Evolutionary conservation across 352 stramenopile genomes (phyloP), one percentile per base, ranked within the genome.

Genomic region (Phytophthora crassamura): DNA sequence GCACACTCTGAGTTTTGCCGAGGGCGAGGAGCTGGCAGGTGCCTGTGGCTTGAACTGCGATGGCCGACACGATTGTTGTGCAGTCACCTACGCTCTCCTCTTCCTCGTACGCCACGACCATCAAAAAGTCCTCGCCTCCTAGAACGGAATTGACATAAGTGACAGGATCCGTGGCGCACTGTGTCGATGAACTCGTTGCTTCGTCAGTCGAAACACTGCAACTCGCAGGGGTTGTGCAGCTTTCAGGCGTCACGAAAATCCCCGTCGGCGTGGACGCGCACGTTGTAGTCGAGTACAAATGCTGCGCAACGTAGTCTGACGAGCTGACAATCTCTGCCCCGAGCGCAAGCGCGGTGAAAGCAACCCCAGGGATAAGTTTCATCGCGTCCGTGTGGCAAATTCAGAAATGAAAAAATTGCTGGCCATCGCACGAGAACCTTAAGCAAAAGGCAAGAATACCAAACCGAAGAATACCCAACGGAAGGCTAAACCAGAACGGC

Each of bases 31-130:
- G 22, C 11, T 49, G 18, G 3, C 42, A 49, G 4, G 42, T 22
- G 8, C 42, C 42, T 15, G 42, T 49, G 22, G 42, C 42, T 49
- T 49, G 42, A 33, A 49, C 22, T 34, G 42, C 22, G 14, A 49
- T 49, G 9, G 42, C 42, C 11, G 42, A 49, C 6, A 20, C 42
- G 16, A 49, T 16, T 8, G 20, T 34, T 11, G 9, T 22, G 22
- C 42, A 49, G 3, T 25, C 22, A 3, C 22, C 22, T 25, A 3
- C 3, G 22, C 2, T 1, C 42, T 49, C 12, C 12, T 5, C 25
- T 35, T 49, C 42, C 15, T 49, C 42, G 22, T 49, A 49, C 42
- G 42, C 42, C 11, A 49, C 42, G 16, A 49, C 42, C 42, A 49
- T 34, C 9, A 49, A 22, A 22, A 20, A 49, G 18, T 34, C 25